Conservation (phyloP, 495 filamentous ascomycete species). For the Aspergillus affinis region DNA sequence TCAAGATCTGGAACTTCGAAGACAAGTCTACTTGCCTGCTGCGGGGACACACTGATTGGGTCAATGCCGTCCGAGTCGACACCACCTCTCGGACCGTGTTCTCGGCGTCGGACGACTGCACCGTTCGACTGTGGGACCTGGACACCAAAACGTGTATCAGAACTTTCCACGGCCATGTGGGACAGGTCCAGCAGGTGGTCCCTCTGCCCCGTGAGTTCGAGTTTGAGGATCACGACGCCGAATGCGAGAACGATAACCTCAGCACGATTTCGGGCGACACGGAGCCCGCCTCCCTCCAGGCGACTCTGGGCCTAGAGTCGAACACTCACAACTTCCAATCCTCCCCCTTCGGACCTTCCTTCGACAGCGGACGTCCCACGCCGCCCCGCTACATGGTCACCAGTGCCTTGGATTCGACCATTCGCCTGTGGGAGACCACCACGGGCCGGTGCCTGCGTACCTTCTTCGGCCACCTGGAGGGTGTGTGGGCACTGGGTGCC, state of each 20-base stretch:
- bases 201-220: constrained; percentile 82
- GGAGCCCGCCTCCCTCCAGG: constrained; percentile 25
- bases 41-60: constrained; percentile 87
- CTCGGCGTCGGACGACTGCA: constrained; percentile 92
- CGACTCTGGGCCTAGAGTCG: constrained; percentile 22
- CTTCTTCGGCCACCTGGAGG: constrained; percentile 95
- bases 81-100: constrained; percentile 76
- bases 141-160: constrained; percentile 75
- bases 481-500: constrained; percentile 90
- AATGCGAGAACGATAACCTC: constrained; percentile 56
- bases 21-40: constrained; percentile 75
- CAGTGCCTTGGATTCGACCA: constrained; percentile 83
- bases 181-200: constrained; percentile 89
- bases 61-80: constrained; percentile 89
- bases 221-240: constrained; percentile 63
- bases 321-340: constrained; percentile 42
- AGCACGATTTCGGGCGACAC: constrained; percentile 38
- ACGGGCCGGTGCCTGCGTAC: constrained; percentile 81
- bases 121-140: constrained; percentile 89
- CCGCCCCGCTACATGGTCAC: constrained; percentile 91
- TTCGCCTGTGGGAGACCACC: constrained; percentile 89
- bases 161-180: constrained; percentile 89
- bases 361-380: constrained; percentile 60
- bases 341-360: constrained; percentile 55
- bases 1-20: constrained; percentile 93